A percentile compares a stretch with the other conserved stretches of the same genome.
Evolutionary conservation across 108 stramenopile genomes (phyloP).

Genomic region (Fragilaria crotonensis): DNA sequence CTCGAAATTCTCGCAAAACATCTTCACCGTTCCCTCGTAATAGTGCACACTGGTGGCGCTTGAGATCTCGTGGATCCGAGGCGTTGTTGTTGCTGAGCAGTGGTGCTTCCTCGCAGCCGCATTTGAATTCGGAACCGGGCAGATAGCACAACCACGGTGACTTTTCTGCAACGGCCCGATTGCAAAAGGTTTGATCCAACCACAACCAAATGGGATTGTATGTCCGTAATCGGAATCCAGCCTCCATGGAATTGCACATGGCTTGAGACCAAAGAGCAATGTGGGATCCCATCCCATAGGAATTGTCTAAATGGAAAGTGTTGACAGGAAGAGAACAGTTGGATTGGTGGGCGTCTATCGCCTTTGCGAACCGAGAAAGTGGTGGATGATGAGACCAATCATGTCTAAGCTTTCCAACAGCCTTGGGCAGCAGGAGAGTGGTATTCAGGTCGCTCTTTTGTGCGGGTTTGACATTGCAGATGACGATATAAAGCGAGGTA

Average conservation of each 20-base stretch:
- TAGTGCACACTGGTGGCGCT: slow-evolving; percentile 3
- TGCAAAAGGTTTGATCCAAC: slow-evolving; percentile 27
- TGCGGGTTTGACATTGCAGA: not conserved
- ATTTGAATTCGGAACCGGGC: slow-evolving; percentile 29
- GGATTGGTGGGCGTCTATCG: slow-evolving; percentile 15
- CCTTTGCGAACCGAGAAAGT: slow-evolving; percentile 14
- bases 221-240: slow-evolving; percentile 9
- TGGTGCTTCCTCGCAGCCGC: slow-evolving; percentile 1
- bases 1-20: slow-evolving; percentile 14
- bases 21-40: not conserved
- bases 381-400: slow-evolving; percentile 25
- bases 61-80: slow-evolving; percentile 14
- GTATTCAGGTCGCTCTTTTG: not conserved
- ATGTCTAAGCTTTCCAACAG: slow-evolving; percentile 7
- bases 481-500: not conserved
- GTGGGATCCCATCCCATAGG: slow-evolving; percentile 36
- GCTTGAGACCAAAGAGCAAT: slow-evolving; percentile 40
- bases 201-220: slow-evolving; percentile 29
- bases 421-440: not conserved
- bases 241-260: slow-evolving; percentile 42
- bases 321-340: slow-evolving; percentile 23
- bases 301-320: slow-evolving; percentile 23
- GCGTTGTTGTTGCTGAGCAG: not conserved
- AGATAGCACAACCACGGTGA: slow-evolving; percentile 42
- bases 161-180: not conserved